Percentiles rank a stretch among this genome's conserved stretches.
phyloP scores from a whole-genome alignment of 2,329 filamentous ascomycete species.

The Pestalotiopsis sp. region DNA sequence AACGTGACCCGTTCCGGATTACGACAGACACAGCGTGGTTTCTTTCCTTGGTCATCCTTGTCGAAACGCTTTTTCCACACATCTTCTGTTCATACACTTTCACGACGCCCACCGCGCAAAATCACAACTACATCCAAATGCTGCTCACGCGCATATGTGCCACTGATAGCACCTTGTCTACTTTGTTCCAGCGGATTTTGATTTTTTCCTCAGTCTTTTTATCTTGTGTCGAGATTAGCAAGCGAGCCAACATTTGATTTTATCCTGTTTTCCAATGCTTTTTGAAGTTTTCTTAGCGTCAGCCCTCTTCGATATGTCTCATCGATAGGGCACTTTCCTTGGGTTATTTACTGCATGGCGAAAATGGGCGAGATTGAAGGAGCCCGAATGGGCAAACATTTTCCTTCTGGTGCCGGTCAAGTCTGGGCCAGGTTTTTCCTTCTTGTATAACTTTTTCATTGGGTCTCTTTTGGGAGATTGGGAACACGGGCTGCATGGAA shows the following conservation, averaged over 20 bases:
- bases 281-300: conserved; percentile 20
- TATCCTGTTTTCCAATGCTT: conserved; percentile 31
- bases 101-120: conserved; percentile 30
- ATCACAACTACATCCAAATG: conserved; percentile 27
- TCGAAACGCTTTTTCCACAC: conserved; percentile 12
- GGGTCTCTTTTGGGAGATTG: conserved; percentile 19
- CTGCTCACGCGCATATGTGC: conserved; percentile 30
- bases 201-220: conserved; percentile 22
- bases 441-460: conserved; percentile 31
- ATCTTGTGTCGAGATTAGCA: conserved; percentile 32
- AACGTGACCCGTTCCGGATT: conserved; percentile 17
- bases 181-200: conserved; percentile 27
- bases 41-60: conserved; percentile 12
- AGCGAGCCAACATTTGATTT: conserved; percentile 40
- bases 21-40: conserved; percentile 8
- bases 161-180: conserved; percentile 28
- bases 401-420: conserved; percentile 6
- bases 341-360: conserved; percentile 29
- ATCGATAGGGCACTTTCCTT: background rate
- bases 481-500: conserved; percentile 5
- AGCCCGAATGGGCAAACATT: conserved; percentile 1
- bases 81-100: conserved; percentile 31
- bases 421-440: conserved; percentile 19
- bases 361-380: conserved; percentile 22
- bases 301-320: conserved; percentile 8